Base-by-base conservation (phyloP, 306 rosid genomes). In the Vigna hirtella region DNA sequence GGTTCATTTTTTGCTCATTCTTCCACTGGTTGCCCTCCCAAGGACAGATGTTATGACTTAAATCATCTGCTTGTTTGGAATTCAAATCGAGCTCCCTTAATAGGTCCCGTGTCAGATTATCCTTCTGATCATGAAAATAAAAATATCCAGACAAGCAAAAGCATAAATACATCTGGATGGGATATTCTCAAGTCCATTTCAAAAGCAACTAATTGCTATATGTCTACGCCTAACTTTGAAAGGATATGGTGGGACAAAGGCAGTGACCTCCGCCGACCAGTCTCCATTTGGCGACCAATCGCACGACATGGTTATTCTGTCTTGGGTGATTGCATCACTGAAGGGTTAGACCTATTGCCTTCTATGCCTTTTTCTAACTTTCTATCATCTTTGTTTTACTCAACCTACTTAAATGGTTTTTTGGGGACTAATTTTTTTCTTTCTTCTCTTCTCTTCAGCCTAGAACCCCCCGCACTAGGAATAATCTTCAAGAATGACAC, bases 231-330 rank as follows among this genome's bases (percentile, higher is more conserved):
- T 1, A 89, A 93, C 85, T 95, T 95, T 55, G 99, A 95, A 87
- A 91, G 97, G 80, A 93, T 95, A 81, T 95, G 98, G 99, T 93
- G 99, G 99, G 98, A 95, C 83, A 95, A 90, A 87, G 98, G 99
- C 73, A 72, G 87, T 74, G 98, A 95, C 77, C 79, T 84, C 73
- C 91, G 94, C 45, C 90, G 80, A 36, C 90, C 98, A 42, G 91
- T 95, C 85, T 91, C 99, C 26, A 87, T 95, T 84, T 95, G 99
- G 99, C 85, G 99, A 83, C 99, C 99, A 49, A 73, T 88, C 73
- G 84, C 89, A 30, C 91, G 89, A 63, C 90, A 73, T 18, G 98
- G 97, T 74, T 91, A 95, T 87, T 90, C 90, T 55, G 77, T 90
- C 68, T 75, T 95, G 89, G 99, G 98, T 50, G 99, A 95, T 82